These are phyloP conservation scores for Allomyces arbusculus DNA, from an alignment of 192 early-diverging fungal genomes.

Conservation along the genomic window DNA sequence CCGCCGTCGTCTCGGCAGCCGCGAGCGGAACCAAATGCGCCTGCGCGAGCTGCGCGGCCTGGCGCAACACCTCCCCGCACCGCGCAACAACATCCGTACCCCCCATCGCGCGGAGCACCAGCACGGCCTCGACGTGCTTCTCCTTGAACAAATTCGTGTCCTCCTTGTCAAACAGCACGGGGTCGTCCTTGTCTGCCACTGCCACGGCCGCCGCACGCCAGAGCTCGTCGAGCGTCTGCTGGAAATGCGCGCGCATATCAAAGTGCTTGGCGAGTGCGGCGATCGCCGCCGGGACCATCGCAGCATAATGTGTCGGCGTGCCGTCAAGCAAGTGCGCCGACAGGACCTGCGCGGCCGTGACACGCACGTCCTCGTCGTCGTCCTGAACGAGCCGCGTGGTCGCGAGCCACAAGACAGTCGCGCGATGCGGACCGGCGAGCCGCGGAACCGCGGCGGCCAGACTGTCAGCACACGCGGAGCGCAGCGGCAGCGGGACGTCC, in stretches of 20 bases:
- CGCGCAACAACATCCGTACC: no score
- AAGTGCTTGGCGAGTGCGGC: neutral
- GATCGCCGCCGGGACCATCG: neutral
- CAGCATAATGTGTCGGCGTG: neutral
- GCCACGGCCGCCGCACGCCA: neutral
- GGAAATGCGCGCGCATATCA: neutral
- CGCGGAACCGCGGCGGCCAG: neutral
- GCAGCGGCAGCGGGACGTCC: neutral
- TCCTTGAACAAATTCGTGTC: neutral
- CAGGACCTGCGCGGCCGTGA: neutral
- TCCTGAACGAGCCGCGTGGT: neutral
- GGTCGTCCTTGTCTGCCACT: neutral
- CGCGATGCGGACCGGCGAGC: neutral
- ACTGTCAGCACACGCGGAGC: neutral
- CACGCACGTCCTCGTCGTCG: neutral
- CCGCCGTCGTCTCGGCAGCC: no score
- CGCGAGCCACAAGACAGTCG: neutral
- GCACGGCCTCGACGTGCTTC: neutral
- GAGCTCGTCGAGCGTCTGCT: neutral
- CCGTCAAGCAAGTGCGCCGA: neutral
- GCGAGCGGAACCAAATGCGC: no score
- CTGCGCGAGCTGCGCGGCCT: no score
- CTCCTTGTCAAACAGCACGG: neutral
- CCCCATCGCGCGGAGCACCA: neutral
- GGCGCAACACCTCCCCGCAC: no score